Base-by-base conservation (phyloP, 306 rosid species). In the Castanospermum australe region DNA sequence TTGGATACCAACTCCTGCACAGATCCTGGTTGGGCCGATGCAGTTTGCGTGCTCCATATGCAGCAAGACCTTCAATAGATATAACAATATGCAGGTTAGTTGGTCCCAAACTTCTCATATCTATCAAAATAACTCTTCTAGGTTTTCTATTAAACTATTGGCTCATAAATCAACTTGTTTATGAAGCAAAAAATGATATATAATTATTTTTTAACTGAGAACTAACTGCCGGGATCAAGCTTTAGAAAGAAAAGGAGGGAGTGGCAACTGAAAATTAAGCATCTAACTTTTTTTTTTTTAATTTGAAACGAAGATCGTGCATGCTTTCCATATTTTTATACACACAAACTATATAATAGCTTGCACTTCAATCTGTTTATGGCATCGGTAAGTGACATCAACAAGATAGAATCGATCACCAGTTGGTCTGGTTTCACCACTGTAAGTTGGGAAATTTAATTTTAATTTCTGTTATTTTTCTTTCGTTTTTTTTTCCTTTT, bases 11-110 rank as follows among this genome's bases (percentile, higher is more conserved):
- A 90, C 94, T 47, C 93, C 97, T 11, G 83, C 98, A 10, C 98
- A 94, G 86, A 92, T 92, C 82, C 97, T 94, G 67, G 97, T 90
- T 50, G 97, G 98, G 0, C 97, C 98, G 20, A 92, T 94, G 97
- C 98, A 94, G 81, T 94, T 94, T 91, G 85, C 92, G 87, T 94
- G 97, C 83, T 89, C 97, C 71, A 92, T 94, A 18, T 94, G 98
- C 85, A 84, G 66, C 88, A 94, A 92, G 80, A 92, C 97, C 73
- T 94, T 94, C 93, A 94, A 92, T 84, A 88, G 97, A 81, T 92
- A 90, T 88, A 94, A 94, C 70, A 94, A 94, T 86, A 92, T 94
- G 98, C 98, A 94, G 98, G 98, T 93, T 30, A 86, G 13, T 60
- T 36, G 3, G 0, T 69, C 65, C 45, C 56, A 71, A 72, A 57